Evolutionary conservation across 371 early-diverging fungal species (phyloP).

Genomic region (Rhizopus stolonifer): DNA sequence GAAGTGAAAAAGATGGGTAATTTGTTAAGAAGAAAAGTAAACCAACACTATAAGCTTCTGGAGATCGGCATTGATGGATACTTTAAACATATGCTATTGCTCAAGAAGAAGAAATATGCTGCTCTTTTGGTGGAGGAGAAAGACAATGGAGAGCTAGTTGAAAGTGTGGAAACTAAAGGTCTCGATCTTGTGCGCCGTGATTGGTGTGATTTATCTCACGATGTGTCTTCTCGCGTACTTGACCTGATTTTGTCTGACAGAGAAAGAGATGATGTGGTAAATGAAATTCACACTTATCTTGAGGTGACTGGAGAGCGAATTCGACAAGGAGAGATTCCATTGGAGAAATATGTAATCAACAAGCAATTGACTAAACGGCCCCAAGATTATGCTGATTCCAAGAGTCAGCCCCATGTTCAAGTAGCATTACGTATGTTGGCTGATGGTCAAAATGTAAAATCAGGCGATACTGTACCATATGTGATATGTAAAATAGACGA

Average conservation of each 20-base stretch:
- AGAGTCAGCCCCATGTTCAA: slow-evolving; percentile 94
- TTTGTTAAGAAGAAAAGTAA: slow-evolving; percentile 79
- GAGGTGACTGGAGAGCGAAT: slow-evolving; percentile 71
- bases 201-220: slow-evolving; percentile 95
- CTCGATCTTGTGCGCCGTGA: slow-evolving; percentile 98
- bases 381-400: slow-evolving; percentile 88
- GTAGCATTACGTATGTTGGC: slow-evolving; percentile 90
- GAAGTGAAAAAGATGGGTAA: slow-evolving; percentile 76
- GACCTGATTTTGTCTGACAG: slow-evolving; percentile 74
- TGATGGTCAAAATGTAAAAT: slow-evolving; percentile 67
- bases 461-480: slow-evolving; percentile 96
- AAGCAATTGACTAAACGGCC: slow-evolving; percentile 95
- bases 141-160: slow-evolving; percentile 60
- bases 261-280: slow-evolving; percentile 75
- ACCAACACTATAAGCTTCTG: slow-evolving; percentile 83
- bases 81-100: slow-evolving; percentile 88
- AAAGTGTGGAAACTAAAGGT: slow-evolving; percentile 93
- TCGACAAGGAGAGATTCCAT: slow-evolving; percentile 64
- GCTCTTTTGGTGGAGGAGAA: slow-evolving; percentile 75
- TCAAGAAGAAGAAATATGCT: slow-evolving; percentile 99
- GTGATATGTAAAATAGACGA: slow-evolving; percentile 83
- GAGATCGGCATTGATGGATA: slow-evolving; percentile 97
- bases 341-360: slow-evolving; percentile 92
- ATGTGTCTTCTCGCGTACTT: slow-evolving; percentile 82
- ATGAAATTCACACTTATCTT: slow-evolving; percentile 78